phyloP scores from a whole-genome alignment of 2,329 filamentous ascomycete species.

The Diaporthe sp. region DNA sequence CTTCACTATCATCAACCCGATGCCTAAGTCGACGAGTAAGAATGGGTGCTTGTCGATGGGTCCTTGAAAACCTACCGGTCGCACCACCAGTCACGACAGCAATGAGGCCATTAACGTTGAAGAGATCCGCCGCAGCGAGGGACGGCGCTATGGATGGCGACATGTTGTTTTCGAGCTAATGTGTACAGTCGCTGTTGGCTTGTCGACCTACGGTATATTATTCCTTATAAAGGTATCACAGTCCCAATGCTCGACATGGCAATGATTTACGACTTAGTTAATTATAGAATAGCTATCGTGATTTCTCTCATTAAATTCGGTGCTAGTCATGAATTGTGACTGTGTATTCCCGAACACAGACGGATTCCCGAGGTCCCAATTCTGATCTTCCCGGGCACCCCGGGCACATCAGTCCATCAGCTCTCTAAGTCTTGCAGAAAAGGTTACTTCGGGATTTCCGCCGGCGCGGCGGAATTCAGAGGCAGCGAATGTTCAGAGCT shows the following conservation, averaged over 20 bases:
- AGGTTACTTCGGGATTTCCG: not conserved
- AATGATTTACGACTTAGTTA: not conserved
- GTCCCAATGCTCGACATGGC: not conserved
- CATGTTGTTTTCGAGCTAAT: not conserved
- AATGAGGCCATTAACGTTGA: slow-evolving; percentile 36
- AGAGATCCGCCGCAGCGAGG: slow-evolving; percentile 34
- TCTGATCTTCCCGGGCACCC: not conserved
- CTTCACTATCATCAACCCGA: slow-evolving; percentile 41
- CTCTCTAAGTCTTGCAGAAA: not conserved
- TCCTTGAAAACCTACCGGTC: slow-evolving; percentile 19
- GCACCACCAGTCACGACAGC: slow-evolving; percentile 38
- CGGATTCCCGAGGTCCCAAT: not conserved
- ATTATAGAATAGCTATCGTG: not conserved
- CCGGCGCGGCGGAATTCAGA: not conserved
- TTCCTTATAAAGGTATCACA: not conserved
- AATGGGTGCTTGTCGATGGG: no score
- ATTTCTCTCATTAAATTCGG: not conserved
- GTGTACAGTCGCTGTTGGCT: not conserved
- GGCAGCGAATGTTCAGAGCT: not conserved
- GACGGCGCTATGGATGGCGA: not conserved
- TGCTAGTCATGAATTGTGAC: not conserved
- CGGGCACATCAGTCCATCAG: not conserved
- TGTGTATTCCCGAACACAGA: not conserved
- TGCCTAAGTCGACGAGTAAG: slow-evolving; percentile 37
- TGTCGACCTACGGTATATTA: not conserved